phyloP scores from a whole-genome alignment of 2,329 filamentous ascomycete genomes.

The Lanzia echinophila region DNA sequence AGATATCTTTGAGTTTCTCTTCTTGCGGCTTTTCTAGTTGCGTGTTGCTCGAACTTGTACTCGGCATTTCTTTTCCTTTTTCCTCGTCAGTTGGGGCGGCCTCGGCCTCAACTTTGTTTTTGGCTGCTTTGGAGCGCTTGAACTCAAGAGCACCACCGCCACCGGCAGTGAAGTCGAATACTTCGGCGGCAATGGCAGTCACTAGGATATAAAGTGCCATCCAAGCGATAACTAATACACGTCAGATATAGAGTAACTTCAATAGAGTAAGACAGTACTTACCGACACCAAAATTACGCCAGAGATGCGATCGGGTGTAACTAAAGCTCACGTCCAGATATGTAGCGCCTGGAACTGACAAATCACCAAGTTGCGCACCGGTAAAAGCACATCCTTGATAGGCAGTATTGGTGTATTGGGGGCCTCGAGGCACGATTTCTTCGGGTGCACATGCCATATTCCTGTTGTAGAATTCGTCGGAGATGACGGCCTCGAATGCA shows the following conservation, averaged over 20 bases:
- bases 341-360: constrained; percentile 43
- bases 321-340: constrained; percentile 51
- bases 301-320: constrained; percentile 52
- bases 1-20: constrained; percentile 40
- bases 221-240: constrained; percentile 56
- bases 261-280: background rate
- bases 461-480: constrained; percentile 54
- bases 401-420: constrained; percentile 42
- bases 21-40: constrained; percentile 25
- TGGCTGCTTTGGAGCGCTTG: constrained; percentile 59
- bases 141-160: constrained; percentile 66
- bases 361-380: constrained; percentile 47
- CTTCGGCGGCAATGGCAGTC: constrained; percentile 64
- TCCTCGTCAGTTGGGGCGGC: constrained; percentile 49
- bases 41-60: constrained; percentile 17
- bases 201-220: constrained; percentile 66
- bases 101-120: constrained; percentile 43
- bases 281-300: constrained; percentile 57
- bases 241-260: too few species aligned
- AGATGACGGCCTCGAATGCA: constrained; percentile 55
- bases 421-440: constrained; percentile 53
- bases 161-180: constrained; percentile 52
- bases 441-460: constrained; percentile 49
- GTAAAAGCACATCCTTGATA: constrained; percentile 58
- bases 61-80: constrained; percentile 20